Evolutionary conservation across 345 rosid species (phyloP), one percentile per base, ranked within the genome.

Genomic region (Carallia brachiata): DNA sequence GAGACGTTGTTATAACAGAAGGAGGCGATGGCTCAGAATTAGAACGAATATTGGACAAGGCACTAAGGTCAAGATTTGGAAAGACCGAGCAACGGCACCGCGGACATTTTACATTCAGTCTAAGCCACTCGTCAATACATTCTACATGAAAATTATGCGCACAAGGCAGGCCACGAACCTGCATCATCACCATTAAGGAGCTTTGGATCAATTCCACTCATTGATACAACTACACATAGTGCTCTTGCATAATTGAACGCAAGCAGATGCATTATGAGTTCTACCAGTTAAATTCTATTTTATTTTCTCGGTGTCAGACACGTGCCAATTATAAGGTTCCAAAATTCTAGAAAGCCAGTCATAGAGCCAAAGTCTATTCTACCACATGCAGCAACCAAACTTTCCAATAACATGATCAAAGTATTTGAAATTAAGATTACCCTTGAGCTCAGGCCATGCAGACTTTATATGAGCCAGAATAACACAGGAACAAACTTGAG

Each of bases 111-210:
- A 96, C 94, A 30, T 96, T 96, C 78, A 96, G 71, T 54, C 96
- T 88, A 48, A 96, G 89, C 99, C 99, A 96, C 84, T 89, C 85
- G 15, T 92, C 97, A 53, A 92, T 96, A 82, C 99, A 92, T 48
- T 89, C 98, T 31, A 96, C 95, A 72, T 96, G 98, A 83, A 96
- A 96, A 80, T 96, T 96, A 75, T 96, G 99, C 34, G 99, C 98
- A 75, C 99, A 92, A 19, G 98, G 99, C 74, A 96, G 83, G 68
- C 97, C 99, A 55, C 98, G 94, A 70, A 96, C 99, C 99, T 96
- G 90, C 79, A 76, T 28, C 31, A 68, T 62, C 32, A 64, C 61
- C 19, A 50, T 62, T 28, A 48, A 67, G 66, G 63, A 66, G 73
- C 64, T 64, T 75, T 40, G 32, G 54, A 18, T 40, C n/a, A n/a